Evolutionary conservation across 352 stramenopile species (phyloP), one percentile per base, ranked within the genome.

Genomic region (Phytopythium mirpurense): DNA sequence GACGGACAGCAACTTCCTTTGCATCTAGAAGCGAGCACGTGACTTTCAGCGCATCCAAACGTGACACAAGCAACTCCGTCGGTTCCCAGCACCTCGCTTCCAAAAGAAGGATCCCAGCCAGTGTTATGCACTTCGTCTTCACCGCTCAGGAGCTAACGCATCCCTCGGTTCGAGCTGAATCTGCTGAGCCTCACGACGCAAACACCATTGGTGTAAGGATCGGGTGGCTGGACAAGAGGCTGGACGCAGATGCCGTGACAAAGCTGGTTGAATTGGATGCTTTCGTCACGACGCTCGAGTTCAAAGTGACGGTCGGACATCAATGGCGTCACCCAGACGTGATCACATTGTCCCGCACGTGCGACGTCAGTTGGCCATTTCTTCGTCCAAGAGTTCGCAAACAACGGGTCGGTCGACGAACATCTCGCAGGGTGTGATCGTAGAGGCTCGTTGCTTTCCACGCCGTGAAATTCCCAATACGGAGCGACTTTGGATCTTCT

Each of bases 301-400:
- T 41, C 34, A 32, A 67, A 68, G 42, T 44, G 9, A 23, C 70
- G 27, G 15, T 63, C 18, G 70, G 63, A 63, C 56, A 56, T 32
- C 29, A 35, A 0, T 21, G 72, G 19, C 56, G 59, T 14, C 57
- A 78, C 24, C 50, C 56, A n/a, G 49, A 76, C 34, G 38, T 76
- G 10, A 24, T 70, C 36, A 57, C 62, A 26, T 42, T 72, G 24
- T 68, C 67, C 19, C 60, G 60, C 14, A 63, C 63, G 24, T 70
- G 63, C 36, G 54, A 70, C 24, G 60, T 71, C 21, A 60, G 59
- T 2, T 53, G 27, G n/a, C 21, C 51, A 52, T 0, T 71, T 71
- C 34, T 71, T 71, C 42, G 60, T 71, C 3, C 68, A 52, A 44
- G 65, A 72, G 29, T 44, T 48, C 14, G 60, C 63, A 5, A 34